Evolutionary conservation across 2,329 filamentous ascomycete species (phyloP).

Genomic region (Trichoderma polysporum): DNA sequence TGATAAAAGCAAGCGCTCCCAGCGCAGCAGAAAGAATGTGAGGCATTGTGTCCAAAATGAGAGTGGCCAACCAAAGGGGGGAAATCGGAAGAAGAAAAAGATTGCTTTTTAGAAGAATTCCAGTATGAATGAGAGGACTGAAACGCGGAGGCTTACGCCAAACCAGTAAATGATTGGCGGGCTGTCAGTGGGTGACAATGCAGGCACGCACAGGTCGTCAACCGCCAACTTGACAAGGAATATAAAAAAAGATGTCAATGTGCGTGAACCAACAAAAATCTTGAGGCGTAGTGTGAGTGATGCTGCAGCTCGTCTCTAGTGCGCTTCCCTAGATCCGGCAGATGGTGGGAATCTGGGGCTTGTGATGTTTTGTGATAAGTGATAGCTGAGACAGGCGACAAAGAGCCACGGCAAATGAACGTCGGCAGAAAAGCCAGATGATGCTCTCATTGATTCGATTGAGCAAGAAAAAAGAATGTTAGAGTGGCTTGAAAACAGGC

Average conservation of each 20-base stretch:
- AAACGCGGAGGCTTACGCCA: conserved; percentile 1
- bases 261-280: not conserved
- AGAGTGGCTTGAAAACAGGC: conserved; percentile 2
- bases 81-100: not conserved
- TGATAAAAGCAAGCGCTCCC: conserved; percentile 25
- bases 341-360: conserved; percentile 16
- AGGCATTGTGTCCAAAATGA: conserved; percentile 9
- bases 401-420: not conserved
- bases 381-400: conserved; percentile 5
- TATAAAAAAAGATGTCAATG: not conserved
- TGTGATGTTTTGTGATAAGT: conserved; percentile 18
- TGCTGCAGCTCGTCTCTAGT: not conserved
- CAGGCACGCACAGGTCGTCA: not conserved
- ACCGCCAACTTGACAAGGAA: not conserved
- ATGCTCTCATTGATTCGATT: conserved; percentile 16
- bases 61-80: not conserved
- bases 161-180: not conserved
- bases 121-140: conserved; percentile 9
- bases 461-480: not conserved
- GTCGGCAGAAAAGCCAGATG: conserved; percentile 1
- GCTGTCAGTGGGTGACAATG: not conserved
- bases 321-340: conserved; percentile 5
- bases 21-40: not conserved
- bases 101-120: conserved; percentile 1
- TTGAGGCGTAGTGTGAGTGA: not conserved